Conservation (phyloP, 371 early-diverging fungal species). For the Rhizopus microsporus region DNA sequence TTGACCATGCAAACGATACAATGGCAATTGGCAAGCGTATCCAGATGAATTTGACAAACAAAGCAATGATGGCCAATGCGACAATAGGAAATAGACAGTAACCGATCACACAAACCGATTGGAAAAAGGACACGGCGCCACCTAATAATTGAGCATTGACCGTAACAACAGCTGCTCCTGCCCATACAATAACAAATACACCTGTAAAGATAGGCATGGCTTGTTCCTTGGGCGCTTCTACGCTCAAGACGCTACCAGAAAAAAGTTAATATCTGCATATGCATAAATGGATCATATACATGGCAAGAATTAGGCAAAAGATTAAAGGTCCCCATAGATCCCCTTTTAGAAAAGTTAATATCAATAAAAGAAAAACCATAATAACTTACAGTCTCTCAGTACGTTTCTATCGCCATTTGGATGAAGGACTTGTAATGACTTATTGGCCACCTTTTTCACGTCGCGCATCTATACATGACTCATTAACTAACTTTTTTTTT, state of each 20-base stretch:
- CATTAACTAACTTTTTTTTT: not conserved
- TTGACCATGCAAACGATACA: slow-evolving; percentile 81
- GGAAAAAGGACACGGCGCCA: slow-evolving; percentile 90
- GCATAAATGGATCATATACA: slow-evolving; percentile 47
- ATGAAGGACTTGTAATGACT: slow-evolving; percentile 72
- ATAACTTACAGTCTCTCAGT: slow-evolving; percentile 73
- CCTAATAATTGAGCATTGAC: slow-evolving; percentile 92
- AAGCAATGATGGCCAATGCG: slow-evolving; percentile 68
- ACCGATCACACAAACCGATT: slow-evolving; percentile 91
- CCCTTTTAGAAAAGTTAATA: slow-evolving; percentile 53
- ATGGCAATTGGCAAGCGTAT: slow-evolving; percentile 70
- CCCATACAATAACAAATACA: slow-evolving; percentile 90
- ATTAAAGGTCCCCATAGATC: slow-evolving; percentile 96
- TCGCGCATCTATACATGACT: slow-evolving; percentile 67
- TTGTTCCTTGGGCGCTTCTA: slow-evolving; percentile 70
- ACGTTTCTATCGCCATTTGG: slow-evolving; percentile 69
- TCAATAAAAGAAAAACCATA: not conserved
- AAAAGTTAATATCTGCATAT: not conserved
- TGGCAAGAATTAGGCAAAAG: slow-evolving; percentile 83
- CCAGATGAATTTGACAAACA: slow-evolving; percentile 63
- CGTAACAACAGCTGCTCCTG: slow-evolving; percentile 90
- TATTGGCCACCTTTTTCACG: slow-evolving; percentile 69
- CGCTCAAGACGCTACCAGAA: slow-evolving; percentile 56
- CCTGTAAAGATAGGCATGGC: slow-evolving; percentile 85
- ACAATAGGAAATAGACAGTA: slow-evolving; percentile 94